Percentiles rank a stretch among this genome's conserved stretches.
Evolutionary conservation across 116 monocot species (phyloP).

Genomic region (Cymodocea nodosa): DNA sequence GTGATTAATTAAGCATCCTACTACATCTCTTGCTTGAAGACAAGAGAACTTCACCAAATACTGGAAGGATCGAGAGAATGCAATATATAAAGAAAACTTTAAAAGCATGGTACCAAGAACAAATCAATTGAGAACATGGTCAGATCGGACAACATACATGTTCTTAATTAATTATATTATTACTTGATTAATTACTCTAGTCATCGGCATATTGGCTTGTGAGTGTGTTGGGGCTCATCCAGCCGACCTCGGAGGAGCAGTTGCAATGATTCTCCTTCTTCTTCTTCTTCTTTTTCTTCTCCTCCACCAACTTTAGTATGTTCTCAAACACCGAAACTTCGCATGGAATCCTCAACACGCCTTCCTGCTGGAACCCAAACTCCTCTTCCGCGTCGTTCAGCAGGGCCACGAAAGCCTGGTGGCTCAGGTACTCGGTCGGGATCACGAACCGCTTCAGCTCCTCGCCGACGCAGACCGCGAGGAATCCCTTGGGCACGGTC

Average conservation of each 20-base stretch:
- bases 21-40: too few species aligned
- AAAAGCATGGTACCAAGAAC: too few species aligned
- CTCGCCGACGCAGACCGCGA: conserved; percentile 58
- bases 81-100: too few species aligned
- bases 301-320: conserved; percentile 40
- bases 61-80: too few species aligned
- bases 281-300: conserved; percentile 36
- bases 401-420: conserved; percentile 38
- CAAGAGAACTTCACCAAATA: too few species aligned
- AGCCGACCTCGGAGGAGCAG: conserved; percentile 33
- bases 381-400: conserved; percentile 73
- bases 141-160: too few species aligned
- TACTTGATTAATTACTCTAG: not conserved
- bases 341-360: conserved; percentile 62
- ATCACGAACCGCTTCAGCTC: conserved; percentile 62
- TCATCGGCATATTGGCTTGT: conserved; percentile 35
- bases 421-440: conserved; percentile 58
- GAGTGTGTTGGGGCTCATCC: conserved; percentile 11
- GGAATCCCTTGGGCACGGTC: conserved; percentile 54
- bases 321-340: conserved; percentile 49
- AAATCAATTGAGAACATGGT: too few species aligned
- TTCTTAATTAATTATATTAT: too few species aligned
- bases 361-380: conserved; percentile 79
- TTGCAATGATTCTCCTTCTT: conserved; percentile 10
- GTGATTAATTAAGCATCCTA: too few species aligned